A percentile compares a stretch with the other conserved stretches of the same genome.
These are phyloP conservation scores for Pythium phragmitis DNA, from an alignment of 352 stramenopile species.

Conservation along the genomic window DNA sequence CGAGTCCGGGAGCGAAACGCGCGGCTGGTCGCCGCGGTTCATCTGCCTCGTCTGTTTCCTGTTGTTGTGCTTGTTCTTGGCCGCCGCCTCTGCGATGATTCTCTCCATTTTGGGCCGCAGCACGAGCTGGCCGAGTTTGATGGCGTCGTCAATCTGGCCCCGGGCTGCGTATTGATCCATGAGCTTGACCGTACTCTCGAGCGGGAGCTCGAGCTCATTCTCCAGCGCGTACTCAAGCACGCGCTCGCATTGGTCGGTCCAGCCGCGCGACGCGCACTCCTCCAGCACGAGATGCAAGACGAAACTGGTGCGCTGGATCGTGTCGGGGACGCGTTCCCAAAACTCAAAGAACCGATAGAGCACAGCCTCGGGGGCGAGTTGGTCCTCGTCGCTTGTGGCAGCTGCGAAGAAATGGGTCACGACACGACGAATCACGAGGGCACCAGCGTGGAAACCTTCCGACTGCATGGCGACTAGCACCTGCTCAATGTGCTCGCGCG, in stretches of 20 bases:
- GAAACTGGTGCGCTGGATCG: slow-evolving; percentile 16
- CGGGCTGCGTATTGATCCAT: too few species aligned
- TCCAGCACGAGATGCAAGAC: slow-evolving; percentile 20
- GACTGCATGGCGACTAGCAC: slow-evolving; percentile 33
- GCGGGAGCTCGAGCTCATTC: too few species aligned
- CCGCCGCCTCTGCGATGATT: too few species aligned
- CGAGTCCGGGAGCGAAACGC: too few species aligned
- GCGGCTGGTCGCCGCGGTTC: too few species aligned
- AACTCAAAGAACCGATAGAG: slow-evolving; percentile 10
- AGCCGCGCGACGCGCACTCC: slow-evolving; percentile 4
- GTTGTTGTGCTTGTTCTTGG: too few species aligned
- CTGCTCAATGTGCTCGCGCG: slow-evolving; percentile 26
- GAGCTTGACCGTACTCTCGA: too few species aligned
- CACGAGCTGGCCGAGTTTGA: too few species aligned
- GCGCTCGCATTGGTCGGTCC: slow-evolving; percentile 15
- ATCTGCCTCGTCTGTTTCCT: too few species aligned
- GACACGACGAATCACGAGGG: slow-evolving; percentile 36
- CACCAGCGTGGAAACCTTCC: slow-evolving; percentile 29
- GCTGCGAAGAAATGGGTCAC: slow-evolving; percentile 25
- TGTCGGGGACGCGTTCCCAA: slow-evolving; percentile 12
- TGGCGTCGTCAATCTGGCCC: too few species aligned
- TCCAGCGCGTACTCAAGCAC: slow-evolving; percentile 27
- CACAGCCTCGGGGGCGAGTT: slow-evolving; percentile 13
- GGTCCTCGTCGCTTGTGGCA: slow-evolving; percentile 22
- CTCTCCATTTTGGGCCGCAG: too few species aligned